Evolutionary conservation across 176 grass and related monocot genomes (phyloP), one percentile per base, ranked within the genome.

Genomic region (Alopecurus myosuroides): DNA sequence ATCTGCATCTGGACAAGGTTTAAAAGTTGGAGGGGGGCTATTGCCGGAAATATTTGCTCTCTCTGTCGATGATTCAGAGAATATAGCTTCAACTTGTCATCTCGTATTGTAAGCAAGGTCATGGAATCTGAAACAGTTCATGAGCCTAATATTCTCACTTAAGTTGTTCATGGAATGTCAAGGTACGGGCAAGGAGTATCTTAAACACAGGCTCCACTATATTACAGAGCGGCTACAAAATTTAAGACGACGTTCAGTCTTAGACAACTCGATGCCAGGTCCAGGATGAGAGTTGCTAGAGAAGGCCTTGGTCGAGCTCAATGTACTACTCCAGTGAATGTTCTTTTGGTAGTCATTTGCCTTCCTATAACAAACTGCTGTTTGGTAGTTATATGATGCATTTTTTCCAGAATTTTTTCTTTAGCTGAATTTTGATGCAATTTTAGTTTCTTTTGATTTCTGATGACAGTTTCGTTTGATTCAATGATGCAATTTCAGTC

Each of bases 221-320:
- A 12, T 26, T 12, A 25, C 57, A 87, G 68, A 71, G 69, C 80
- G 67, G 82, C 87, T 92, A 89, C 76, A 92, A 84, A 89, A 92
- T 77, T 83, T 80, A 87, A 63, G 75, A 72, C 42, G 66, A 17
- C 20, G 3, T 73, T 80, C 70, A 69, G 23, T 80, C 79, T 58
- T 29, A 83, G 73, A 48, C 70, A 83, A 79, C 46, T 84, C 41
- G 11, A 34, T 37, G 56, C n/a, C 30, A 11, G 70, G 77, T 80
- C 68, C 51, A 76, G 75, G 80, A 68, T 55, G 79, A 37, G 7
- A 64, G 68, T 67, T 80, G 76, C 49, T 68, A 55, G 17, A 7
- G 33, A 63, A 77, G 50, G 15, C 39, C 69, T 39, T 37, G 35
- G 48, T 36, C 5, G 64, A 89, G 71, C 88, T 85, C 62, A 42